Conservation (phyloP, 164 flowering plant species). For the Umbilicus rupestris region DNA sequence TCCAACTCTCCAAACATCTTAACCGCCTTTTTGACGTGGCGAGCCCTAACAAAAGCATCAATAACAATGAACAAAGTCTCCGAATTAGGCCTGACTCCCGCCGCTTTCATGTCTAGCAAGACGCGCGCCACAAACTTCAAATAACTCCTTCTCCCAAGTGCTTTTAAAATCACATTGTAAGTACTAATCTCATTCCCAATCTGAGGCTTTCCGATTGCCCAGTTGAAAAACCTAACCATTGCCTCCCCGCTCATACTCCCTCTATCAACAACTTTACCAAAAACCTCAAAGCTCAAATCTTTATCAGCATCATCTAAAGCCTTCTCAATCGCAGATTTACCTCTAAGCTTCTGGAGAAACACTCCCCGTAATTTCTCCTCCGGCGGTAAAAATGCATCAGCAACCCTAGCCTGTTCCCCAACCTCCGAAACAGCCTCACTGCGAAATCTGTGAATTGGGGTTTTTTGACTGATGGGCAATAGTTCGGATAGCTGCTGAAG, state of each 20-base stretch:
- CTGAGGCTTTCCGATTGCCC: constrained; percentile 54
- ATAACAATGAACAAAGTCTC: constrained; percentile 50
- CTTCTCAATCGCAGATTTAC: constrained; percentile 43
- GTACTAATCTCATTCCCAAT: constrained; percentile 20
- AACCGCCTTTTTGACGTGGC: constrained; percentile 42
- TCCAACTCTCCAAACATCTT: constrained; percentile 39
- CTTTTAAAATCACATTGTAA: constrained; percentile 48
- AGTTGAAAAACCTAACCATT: constrained; percentile 64
- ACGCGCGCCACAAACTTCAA: constrained; percentile 33
- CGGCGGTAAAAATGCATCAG: constrained; percentile 45
- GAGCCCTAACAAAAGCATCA: constrained; percentile 55
- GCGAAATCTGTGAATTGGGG: constrained; percentile 12
- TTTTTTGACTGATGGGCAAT: constrained; percentile 21
- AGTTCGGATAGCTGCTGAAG: constrained; percentile 47
- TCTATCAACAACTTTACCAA: constrained; percentile 48
- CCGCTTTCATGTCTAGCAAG: constrained; percentile 33
- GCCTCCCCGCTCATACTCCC: constrained; percentile 70
- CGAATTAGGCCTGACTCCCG: constrained; percentile 23
- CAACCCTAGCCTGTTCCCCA: constrained; percentile 14
- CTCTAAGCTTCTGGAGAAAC: constrained; percentile 66
- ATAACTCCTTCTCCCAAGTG: constrained; percentile 68
- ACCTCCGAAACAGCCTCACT: constrained; percentile 7
- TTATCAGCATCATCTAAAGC: constrained; percentile 38
- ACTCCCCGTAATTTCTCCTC: constrained; percentile 81
- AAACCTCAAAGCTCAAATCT: constrained; percentile 35